These are phyloP conservation scores for Ophiocordyceps australis DNA, from an alignment of 2,329 filamentous ascomycete species.

Conservation along the genomic window DNA sequence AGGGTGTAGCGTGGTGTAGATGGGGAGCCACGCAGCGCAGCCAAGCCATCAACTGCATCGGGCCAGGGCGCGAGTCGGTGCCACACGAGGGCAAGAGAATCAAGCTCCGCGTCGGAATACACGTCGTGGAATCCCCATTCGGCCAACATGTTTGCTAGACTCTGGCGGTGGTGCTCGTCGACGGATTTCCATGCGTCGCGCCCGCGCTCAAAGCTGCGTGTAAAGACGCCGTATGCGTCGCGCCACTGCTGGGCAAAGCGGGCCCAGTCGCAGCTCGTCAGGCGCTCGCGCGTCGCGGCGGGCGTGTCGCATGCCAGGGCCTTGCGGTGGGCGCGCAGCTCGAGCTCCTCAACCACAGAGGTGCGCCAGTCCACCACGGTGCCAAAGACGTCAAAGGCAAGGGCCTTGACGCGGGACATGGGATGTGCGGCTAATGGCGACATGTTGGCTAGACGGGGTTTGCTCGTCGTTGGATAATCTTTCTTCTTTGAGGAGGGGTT, in stretches of 20 bases:
- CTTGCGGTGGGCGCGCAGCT: slow-evolving; percentile 27
- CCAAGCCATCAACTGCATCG: slow-evolving; percentile 40
- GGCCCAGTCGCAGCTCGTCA: slow-evolving; percentile 37
- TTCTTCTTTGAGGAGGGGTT: too few species aligned
- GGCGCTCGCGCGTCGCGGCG: slow-evolving; percentile 24
- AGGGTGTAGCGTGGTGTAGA: slow-evolving; percentile 38
- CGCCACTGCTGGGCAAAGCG: slow-evolving; percentile 56
- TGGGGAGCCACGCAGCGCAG: slow-evolving; percentile 27
- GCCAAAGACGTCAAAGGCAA: slow-evolving; percentile 64
- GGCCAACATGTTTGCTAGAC: slow-evolving; percentile 38
- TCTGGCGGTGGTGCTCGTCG: slow-evolving; percentile 51
- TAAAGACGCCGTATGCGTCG: slow-evolving; percentile 43
- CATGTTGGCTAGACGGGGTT: too few species aligned
- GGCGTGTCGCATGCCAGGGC: slow-evolving; percentile 25
- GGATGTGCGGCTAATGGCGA: too few species aligned
- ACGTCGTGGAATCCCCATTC: slow-evolving; percentile 36
- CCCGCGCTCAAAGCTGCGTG: slow-evolving; percentile 26
- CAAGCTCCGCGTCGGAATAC: slow-evolving; percentile 43
- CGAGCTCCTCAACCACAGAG: slow-evolving; percentile 42
- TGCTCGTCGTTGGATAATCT: too few species aligned
- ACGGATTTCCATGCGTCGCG: slow-evolving; percentile 43
- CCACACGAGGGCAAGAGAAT: slow-evolving; percentile 50
- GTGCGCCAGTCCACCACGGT: slow-evolving; percentile 67
- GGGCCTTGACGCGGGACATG: slow-evolving; percentile 31
- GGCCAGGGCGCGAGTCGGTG: slow-evolving; percentile 54